phyloP scores from a whole-genome alignment of 768 basidiomycete species.

The Pholiota molesta region DNA sequence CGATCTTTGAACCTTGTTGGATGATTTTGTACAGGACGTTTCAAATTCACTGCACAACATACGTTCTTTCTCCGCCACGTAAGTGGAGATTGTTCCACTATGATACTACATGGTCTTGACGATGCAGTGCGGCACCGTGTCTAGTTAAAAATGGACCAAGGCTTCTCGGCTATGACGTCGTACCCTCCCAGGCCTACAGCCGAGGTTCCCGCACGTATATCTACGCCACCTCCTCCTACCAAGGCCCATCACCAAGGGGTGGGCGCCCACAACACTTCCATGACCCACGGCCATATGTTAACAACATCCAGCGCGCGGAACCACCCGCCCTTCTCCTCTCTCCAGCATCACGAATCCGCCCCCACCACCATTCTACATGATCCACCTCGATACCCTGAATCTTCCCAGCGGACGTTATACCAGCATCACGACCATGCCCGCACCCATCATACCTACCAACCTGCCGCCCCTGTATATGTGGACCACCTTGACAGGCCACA shows the following conservation, averaged over 20 bases:
- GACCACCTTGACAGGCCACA: background rate
- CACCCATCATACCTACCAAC: background rate
- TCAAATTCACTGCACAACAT: background rate
- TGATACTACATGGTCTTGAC: no score
- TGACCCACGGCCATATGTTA: background rate
- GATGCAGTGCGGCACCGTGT: background rate
- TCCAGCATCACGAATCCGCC: background rate
- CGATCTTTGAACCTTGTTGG: background rate
- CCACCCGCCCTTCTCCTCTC: background rate
- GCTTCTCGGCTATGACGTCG: background rate
- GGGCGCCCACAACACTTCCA: background rate
- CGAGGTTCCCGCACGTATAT: background rate
- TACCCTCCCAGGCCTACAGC: background rate
- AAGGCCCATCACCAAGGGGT: background rate
- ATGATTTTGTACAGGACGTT: background rate
- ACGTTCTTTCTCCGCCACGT: background rate
- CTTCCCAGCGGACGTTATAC: background rate
- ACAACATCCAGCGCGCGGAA: background rate
- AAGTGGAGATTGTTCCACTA: background rate
- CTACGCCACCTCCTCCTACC: background rate
- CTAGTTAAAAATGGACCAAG: background rate
- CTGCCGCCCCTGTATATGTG: background rate
- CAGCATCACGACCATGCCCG: background rate
- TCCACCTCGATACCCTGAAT: conserved; percentile 4
- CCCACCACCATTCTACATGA: background rate